Base-by-base conservation (phyloP, 108 stramenopile genomes). In the Cyclotella atomus region DNA sequence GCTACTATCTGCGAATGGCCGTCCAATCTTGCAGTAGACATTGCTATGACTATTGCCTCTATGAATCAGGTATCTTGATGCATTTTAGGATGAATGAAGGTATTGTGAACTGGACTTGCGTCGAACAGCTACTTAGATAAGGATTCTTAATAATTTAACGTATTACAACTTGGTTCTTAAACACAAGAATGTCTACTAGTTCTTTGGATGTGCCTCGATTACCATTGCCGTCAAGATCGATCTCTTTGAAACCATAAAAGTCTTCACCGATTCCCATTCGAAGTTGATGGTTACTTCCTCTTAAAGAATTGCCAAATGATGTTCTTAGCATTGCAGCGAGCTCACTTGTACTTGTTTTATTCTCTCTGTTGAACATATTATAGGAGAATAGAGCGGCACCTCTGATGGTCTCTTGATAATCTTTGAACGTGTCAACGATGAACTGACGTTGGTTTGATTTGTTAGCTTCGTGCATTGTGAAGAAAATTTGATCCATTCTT, bases 1-100 rank as follows among this genome's bases (percentile, higher is more conserved):
- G 70, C 71, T 12, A 72, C 69, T 0, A 68, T 76, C 7, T 82
- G 86, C 24, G 89, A 90, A 65, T 90, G 89, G 89, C 89, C 89
- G 17, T 87, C 83, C 55, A 88, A 88, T 71, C 45, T 90, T 52
- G 76, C 85, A 16, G 84, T 90, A 57, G 89, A 90, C 61, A 88
- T 72, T 77, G 86, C 89, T 17, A 81, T 90, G 45, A 85, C 83
- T 44, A 63, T 75, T 16, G 81, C 84, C 21, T 53, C 56, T 32
- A 17, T 77, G 62, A 67, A 67, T 35, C 32, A 47, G 57, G 34
- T 25, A 0, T 50, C 65, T 17, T 49, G n/a, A n/a, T n/a, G n/a
- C n/a, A n/a, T n/a, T n/a, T n/a, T n/a, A n/a, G n/a, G n/a, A n/a
- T n/a, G n/a, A n/a, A n/a, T n/a, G n/a, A n/a, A n/a, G n/a, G n/a